Base-by-base conservation (phyloP, 495 filamentous ascomycete genomes). In the Aspergillus taichungensis region DNA sequence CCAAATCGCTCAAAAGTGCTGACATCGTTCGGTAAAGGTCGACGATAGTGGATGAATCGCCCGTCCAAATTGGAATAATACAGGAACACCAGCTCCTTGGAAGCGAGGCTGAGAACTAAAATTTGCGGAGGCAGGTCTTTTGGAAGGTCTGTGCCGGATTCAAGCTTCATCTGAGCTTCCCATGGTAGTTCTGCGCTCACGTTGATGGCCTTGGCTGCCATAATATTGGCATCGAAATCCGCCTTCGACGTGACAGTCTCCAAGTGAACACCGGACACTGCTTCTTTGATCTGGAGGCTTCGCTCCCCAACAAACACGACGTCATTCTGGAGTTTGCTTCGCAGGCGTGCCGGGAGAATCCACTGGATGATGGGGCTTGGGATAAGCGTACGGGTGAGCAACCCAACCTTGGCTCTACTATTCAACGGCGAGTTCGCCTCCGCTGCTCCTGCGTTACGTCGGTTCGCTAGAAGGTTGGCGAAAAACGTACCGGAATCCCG, bases 261-360 rank as follows among this genome's bases (percentile, higher is more conserved):
- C 9, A 96, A 73, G 46, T 80, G 80, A 10, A 67, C 84, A 67
- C 49, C 66, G 46, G 34, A 63, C 60, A 54, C 84, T 64, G 64
- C 80, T 52, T 84, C 68, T 52, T 71, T 82, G 50, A 98, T 77
- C 40, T 87, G 77, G 34, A 73, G 34, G 10, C 53, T 57, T 63
- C 82, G 61, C 62, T 88, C 85, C 32, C 85, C 80, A 37, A 98
- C 76, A 49, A 96, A 89, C n/a, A 89, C 82, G 50, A 96, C 85
- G 71, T 98, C 90, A 43, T 94, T 90, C 44, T 79, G 73, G 7
- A 74, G 57, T 38, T 69, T 66, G 45, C 78, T 78, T 35, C 88
- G 72, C 40, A 97, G 72, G 46, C 83, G 77, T 7, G 84, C 87
- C 8, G 91, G 89, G 9, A 95, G 62, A 32, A 96, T 86, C 63